Base-by-base conservation (phyloP, 768 basidiomycete genomes). In the Boletus sp. region DNA sequence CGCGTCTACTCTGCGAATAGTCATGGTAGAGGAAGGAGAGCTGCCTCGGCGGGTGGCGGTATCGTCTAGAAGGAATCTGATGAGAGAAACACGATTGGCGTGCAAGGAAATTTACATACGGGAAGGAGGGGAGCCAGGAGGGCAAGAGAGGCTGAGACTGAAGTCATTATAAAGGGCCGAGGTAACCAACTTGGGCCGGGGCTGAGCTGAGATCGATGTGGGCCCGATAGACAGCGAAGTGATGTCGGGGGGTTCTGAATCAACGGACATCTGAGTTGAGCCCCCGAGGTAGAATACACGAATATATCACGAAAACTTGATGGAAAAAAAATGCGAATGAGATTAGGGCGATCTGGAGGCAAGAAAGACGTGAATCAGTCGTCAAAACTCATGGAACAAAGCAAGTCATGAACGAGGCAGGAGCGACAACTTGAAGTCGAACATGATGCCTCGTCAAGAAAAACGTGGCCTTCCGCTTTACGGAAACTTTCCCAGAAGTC, bases 11-110 rank as follows among this genome's bases (percentile, higher is more conserved):
- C 39, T 73, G 62, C 65, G 67, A 18, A 59, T 4, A 45, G 64
- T 69, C 63, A 71, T 73, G 63, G 59, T 60, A 8, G 73, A 72
- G 50, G 66, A 72, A 20, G 73, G 66, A 48, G 73, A 72, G 45
- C 47, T 54, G 2, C 59, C 52, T 47, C 60, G 57, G 40, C 47
- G 51, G 14, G 58, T 49, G 20, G 55, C 37, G 44, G 52, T 48
- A 42, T 66, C 60, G 24, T 61, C 68, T 63, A 47, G 39, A 53
- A 61, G 50, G 48, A 32, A 35, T 40, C 73, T 47, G 76, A 73
- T 59, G 80, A 75, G 39, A 77, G 67, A 15, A 67, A 44, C 17
- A 70, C 15, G 76, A 40, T 70, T 72, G 47, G 72, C 37, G 33
- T 8, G 33, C 28, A 59, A 44, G 49, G 56, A 50, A 62, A 46